Conservation (phyloP, 2,329 filamentous ascomycete species). For the Penicillium sumatraense region DNA sequence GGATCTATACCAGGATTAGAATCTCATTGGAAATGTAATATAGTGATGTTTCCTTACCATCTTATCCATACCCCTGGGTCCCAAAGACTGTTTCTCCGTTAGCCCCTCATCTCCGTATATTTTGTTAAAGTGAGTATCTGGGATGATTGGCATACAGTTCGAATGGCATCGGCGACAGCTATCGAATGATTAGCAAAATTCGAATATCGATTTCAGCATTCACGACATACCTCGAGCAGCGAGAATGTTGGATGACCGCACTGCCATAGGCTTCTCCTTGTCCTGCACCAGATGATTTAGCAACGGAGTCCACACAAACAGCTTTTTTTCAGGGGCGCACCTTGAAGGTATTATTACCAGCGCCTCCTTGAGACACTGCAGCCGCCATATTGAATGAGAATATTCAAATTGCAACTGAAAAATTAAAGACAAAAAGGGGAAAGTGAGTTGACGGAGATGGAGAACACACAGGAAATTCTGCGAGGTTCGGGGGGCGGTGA, state of each 20-base stretch:
- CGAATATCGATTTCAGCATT: background rate
- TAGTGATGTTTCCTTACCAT: constrained; percentile 61
- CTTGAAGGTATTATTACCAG: constrained; percentile 70
- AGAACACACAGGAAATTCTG: constrained; percentile 43
- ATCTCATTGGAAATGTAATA: background rate
- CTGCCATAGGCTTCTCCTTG: constrained; percentile 99
- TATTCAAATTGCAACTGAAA: constrained; percentile 31
- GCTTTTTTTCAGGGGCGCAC: constrained; percentile 43
- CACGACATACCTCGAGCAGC: constrained; percentile 79
- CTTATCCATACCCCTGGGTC: constrained; percentile 97
- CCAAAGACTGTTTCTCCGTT: constrained; percentile 68
- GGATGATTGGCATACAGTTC: constrained; percentile 64
- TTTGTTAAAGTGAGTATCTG: constrained; percentile 18
- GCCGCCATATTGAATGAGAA: constrained; percentile 37
- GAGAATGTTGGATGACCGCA: constrained; percentile 94
- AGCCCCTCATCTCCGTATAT: constrained; percentile 41
- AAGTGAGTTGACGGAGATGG: constrained; percentile 27
- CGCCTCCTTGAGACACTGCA: constrained; percentile 52
- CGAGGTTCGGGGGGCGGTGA: constrained; percentile 44
- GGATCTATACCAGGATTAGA: constrained; percentile 63
- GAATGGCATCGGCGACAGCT: constrained; percentile 97
- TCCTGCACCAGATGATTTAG: constrained; percentile 57
- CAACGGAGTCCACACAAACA: constrained; percentile 35
- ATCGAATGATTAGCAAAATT: constrained; percentile 32
- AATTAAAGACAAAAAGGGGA: constrained; percentile 26